Conservation (phyloP, 2,329 filamentous ascomycete species). For the Tolypocladium nubicola region DNA sequence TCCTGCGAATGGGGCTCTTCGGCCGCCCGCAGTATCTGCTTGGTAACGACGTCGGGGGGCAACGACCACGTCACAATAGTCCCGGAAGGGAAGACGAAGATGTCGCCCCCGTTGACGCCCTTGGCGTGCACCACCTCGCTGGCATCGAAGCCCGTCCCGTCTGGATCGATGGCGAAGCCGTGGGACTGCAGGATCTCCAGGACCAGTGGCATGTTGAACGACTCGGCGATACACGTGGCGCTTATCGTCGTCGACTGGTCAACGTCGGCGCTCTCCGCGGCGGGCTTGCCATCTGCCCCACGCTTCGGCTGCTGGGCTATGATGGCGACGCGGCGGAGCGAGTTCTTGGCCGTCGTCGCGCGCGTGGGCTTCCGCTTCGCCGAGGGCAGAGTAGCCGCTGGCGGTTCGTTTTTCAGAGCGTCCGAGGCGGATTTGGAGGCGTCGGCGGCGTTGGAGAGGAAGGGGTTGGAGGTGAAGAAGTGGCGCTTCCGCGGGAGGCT, state of each 20-base stretch:
- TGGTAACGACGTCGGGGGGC: constrained; percentile 63
- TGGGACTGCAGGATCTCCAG: constrained; percentile 45
- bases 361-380: constrained; percentile 37
- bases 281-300: constrained; percentile 18
- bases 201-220: constrained; percentile 53
- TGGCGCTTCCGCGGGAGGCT: constrained; percentile 42
- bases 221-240: constrained; percentile 52
- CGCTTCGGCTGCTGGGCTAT: constrained; percentile 60
- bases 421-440: constrained; percentile 8
- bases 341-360: constrained; percentile 50
- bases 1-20: constrained; percentile 59
- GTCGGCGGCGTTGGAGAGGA: constrained; percentile 28
- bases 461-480: constrained; percentile 58
- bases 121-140: constrained; percentile 54
- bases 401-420: constrained; percentile 8
- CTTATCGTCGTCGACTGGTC: constrained; percentile 37
- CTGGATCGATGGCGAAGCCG: constrained; percentile 52
- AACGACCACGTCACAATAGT: constrained; percentile 90
- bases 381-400: constrained; percentile 5
- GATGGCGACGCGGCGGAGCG: constrained; percentile 73
- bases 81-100: constrained; percentile 93
- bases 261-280: constrained; percentile 14
- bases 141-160: constrained; percentile 48
- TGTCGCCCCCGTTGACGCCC: constrained; percentile 60
- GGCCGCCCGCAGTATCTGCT: constrained; percentile 65